phyloP scores from a whole-genome alignment of 2,329 filamentous ascomycete genomes.

The Hymenoscyphus scutula region DNA sequence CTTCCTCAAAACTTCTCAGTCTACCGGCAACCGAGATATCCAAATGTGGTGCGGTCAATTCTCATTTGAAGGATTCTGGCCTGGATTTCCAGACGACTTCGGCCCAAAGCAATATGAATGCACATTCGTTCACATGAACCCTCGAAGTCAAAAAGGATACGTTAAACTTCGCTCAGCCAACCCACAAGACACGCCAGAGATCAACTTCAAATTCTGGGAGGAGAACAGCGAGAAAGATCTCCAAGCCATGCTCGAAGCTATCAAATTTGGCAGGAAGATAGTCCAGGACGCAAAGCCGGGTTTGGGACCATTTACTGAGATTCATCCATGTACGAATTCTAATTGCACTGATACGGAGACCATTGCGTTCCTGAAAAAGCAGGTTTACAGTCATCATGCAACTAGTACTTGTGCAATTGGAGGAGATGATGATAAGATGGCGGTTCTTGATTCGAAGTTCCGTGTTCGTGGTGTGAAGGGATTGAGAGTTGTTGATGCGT shows the following conservation, averaged over 20 bases:
- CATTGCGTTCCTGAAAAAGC: conserved; percentile 41
- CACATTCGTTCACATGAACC: conserved; percentile 15
- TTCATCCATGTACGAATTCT: conserved; percentile 42
- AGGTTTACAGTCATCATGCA: conserved; percentile 57
- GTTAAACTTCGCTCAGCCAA: conserved; percentile 60
- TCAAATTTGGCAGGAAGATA: conserved; percentile 26
- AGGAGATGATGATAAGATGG: conserved; percentile 35
- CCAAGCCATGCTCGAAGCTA: conserved; percentile 42
- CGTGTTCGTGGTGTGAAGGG: conserved; percentile 53
- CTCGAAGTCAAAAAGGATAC: conserved; percentile 8
- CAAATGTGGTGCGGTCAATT: conserved; percentile 14
- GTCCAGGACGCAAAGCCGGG: conserved; percentile 39
- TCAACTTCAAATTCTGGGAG: conserved; percentile 59
- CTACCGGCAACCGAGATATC: conserved; percentile 7
- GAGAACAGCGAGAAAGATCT: conserved; percentile 40
- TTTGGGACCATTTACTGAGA: conserved; percentile 39
- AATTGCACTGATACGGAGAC: conserved; percentile 43
- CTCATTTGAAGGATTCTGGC: conserved; percentile 14
- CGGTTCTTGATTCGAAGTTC: conserved; percentile 55
- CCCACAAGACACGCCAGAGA: conserved; percentile 60
- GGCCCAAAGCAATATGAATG: conserved; percentile 13
- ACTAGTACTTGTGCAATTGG: conserved; percentile 56
- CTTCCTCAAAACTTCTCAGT: conserved; percentile 10
- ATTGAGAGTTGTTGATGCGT: conserved; percentile 60
- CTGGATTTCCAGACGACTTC: conserved; percentile 9